Evolutionary conservation across 1,139 yeast genomes (phyloP).

Genomic region (Blastobotrys aristatus): DNA sequence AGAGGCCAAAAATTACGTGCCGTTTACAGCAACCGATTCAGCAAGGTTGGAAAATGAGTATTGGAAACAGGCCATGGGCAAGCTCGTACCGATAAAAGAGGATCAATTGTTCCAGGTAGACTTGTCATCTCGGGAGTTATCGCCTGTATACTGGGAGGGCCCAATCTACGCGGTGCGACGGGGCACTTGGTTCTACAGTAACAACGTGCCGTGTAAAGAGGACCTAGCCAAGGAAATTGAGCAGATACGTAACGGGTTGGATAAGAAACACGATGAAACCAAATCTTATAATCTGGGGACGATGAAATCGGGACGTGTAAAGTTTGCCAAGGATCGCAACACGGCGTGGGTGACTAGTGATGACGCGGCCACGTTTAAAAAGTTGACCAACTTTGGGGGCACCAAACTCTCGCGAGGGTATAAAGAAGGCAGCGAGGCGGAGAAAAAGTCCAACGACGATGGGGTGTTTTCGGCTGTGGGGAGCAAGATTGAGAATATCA

Average conservation of each 20-base stretch:
- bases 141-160: constrained; percentile 87
- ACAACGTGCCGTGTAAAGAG: constrained; percentile 48
- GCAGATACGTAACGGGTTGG: constrained; percentile 40
- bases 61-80: constrained; percentile 22
- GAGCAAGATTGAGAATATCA: constrained; percentile 5
- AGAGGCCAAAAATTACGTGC: constrained; percentile 53
- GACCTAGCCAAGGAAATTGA: constrained; percentile 57
- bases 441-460: background rate
- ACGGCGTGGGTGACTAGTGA: constrained; percentile 15
- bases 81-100: constrained; percentile 63
- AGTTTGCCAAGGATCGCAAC: constrained; percentile 12
- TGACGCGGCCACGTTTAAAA: constrained; percentile 6
- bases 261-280: constrained; percentile 6
- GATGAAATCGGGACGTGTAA: constrained; percentile 8
- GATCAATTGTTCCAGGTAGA: constrained; percentile 76
- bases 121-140: constrained; percentile 46
- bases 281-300: constrained; percentile 6
- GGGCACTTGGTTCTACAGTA: constrained; percentile 72
- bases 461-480: constrained; percentile 4
- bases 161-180: constrained; percentile 78
- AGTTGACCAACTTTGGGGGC: constrained; percentile 8
- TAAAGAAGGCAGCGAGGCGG: constrained; percentile 6
- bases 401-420: constrained; percentile 22
- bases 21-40: constrained; percentile 65
- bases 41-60: constrained; percentile 51